Base-by-base conservation (phyloP, 2,329 filamentous ascomycete genomes). In the Didymella pinodella region DNA sequence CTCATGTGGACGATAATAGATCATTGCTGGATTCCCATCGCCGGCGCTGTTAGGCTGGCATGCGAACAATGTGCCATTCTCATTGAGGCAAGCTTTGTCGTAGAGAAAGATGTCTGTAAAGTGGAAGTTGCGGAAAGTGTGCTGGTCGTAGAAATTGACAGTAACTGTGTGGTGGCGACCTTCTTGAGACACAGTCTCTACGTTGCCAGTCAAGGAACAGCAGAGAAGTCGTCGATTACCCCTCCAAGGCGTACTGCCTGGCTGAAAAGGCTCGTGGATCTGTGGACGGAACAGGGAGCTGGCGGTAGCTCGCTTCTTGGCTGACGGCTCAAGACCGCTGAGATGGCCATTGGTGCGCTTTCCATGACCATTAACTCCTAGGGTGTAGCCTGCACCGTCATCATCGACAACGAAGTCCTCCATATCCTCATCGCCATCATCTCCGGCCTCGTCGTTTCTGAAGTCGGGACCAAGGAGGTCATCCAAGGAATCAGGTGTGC, bases 1-100 rank as follows among this genome's bases (percentile, higher is more conserved):
- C 79, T 99, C 94, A 73, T 99, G 95, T 0, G 96, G 95, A 7
- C 95, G 87, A 77, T 98, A 99, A 78, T 97, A 97, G n/a, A 99
- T 87, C 31, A 88, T 89, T 4, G 94, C 91, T 2, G 91, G 88
- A 57, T 88, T 86, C 7, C 81, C 82, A 0, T 71, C 70, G 28
- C 67, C 68, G 7, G 67, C 68, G 31, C 59, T 64, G 31, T 78
- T 77, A 1, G 92, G 87, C 22, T 89, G 90, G 60, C 91, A 94
- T 0, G 93, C 90, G 73, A 97, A 97, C 0, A 97, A 83, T 0
- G 92, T 85, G 16, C 95, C 94, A 55, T 91, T 88, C 57, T 96
- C 90, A 67, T 91, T 83, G 5, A 99, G 82, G 71, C 94, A 98
- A 20, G 95, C 94, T 77, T 97, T 97, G 79, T 99, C 95, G 78